phyloP scores from a whole-genome alignment of 306 rosid genomes.

The Cucumis melo region DNA sequence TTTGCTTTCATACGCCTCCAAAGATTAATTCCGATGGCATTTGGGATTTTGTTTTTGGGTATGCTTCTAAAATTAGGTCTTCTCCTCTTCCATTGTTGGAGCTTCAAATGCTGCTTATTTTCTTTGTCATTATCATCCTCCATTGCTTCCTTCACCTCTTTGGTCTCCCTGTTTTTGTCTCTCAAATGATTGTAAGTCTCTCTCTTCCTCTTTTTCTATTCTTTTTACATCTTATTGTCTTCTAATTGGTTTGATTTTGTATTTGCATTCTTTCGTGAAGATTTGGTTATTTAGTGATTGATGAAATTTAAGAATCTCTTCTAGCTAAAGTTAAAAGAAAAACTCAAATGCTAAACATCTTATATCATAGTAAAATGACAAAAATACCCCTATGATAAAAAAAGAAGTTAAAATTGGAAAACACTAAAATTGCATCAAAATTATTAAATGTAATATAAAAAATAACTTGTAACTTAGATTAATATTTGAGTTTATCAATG shows the following conservation, averaged over 20 bases:
- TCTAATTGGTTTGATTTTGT: no score
- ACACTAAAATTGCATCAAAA: no score
- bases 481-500: not conserved
- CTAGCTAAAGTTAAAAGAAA: no score
- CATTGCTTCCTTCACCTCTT: conserved; percentile 12
- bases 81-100: conserved; percentile 19
- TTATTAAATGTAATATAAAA: no score
- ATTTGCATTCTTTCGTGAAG: no score
- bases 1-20: not conserved
- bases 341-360: no score
- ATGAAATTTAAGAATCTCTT: no score
- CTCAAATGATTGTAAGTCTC: conserved; percentile 21
- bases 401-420: no score
- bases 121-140: conserved; percentile 1
- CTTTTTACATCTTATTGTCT: no score
- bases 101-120: conserved; percentile 15
- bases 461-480: not conserved
- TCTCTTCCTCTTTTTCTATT: not conserved
- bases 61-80: not conserved
- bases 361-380: no score
- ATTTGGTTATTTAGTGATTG: no score
- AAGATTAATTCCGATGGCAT: not conserved
- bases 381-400: no score
- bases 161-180: conserved; percentile 17
- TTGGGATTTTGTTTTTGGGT: not conserved